phyloP scores from a whole-genome alignment of 305 asterid genomes.

The Striga hermonthica region DNA sequence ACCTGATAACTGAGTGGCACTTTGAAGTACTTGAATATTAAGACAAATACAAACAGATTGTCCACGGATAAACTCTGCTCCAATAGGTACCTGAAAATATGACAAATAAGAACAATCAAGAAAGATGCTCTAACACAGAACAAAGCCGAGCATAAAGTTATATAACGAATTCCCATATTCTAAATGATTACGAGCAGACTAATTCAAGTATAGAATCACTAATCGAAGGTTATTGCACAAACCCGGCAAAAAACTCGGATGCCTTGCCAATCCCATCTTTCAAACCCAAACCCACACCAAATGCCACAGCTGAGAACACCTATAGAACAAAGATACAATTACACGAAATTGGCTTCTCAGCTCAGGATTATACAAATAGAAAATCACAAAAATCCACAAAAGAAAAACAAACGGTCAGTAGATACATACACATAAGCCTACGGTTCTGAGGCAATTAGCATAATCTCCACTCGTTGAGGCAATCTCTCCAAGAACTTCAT shows the following conservation, averaged over 20 bases:
- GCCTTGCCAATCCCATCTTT: constrained; percentile 74
- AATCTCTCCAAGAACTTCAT: constrained; percentile 39
- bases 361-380: constrained; percentile 32
- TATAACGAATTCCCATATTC: no score
- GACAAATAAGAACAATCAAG: constrained; percentile 14
- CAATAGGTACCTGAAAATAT: constrained; percentile 67
- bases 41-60: constrained; percentile 88
- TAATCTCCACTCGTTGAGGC: constrained; percentile 39
- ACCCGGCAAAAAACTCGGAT: constrained; percentile 96
- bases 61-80: constrained; percentile 99
- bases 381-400: constrained; percentile 20
- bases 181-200: constrained; percentile 13
- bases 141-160: neutral
- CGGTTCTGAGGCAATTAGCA: constrained; percentile 65
- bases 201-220: constrained; percentile 24
- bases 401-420: constrained; percentile 19
- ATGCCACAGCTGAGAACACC: constrained; percentile 84
- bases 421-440: constrained; percentile 76
- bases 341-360: constrained; percentile 41
- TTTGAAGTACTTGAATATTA: constrained; percentile 88
- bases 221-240: constrained; percentile 31
- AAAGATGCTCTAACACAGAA: constrained; percentile 10
- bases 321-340: constrained; percentile 51
- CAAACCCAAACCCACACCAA: constrained; percentile 86
- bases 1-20: constrained; percentile 91